Base-by-base conservation (phyloP, 805 yeast genomes). In the Jamesozyma piceae region DNA sequence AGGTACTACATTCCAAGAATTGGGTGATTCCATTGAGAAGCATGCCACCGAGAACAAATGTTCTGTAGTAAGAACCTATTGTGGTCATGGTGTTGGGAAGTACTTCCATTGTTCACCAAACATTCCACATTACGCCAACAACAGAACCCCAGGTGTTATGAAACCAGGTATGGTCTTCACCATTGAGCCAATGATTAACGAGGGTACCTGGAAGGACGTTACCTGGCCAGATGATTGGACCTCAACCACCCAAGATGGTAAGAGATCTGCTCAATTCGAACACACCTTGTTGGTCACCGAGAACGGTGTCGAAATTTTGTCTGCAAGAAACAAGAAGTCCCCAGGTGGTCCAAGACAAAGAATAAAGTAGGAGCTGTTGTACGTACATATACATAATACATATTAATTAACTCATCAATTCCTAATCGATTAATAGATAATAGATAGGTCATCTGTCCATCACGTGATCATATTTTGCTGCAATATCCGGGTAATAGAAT, bases 221-320 rank as follows among this genome's bases (percentile, higher is more conserved):
- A 70, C 79, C 43, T 92, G 98, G 98, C 98, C 98, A 2, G 98
- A 92, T 63, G 83, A 86, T 63, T 92, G 98, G 98, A 92, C 98
- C 4, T 77, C 95, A 1, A 76, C 77, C 15, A 92, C 98, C 15
- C 79, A 78, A 33, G 98, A 92, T 60, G 98, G 98, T 42, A 77
- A 77, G 57, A 69, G 75, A 46, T 80, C 90, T 54, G 97, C 98
- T 1, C 98, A 92, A 64, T 92, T 92, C 55, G 95, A 92, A 65
- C 97, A 92, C 62, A 90, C 94, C 59, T 57, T 92, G 58, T 65
- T 92, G 45, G 92, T 92, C 32, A 92, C 98, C 6, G 97, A 89
- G 58, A 81, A 78, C 41, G 98, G 98, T 18, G 84, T 79, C 22
- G 98, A 92, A 68, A 80, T 90, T 14, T 72, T 92, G 52, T 82